These are phyloP conservation scores for Herpetospermum pedunculosum DNA, from an alignment of 306 rosid species.

Conservation along the genomic window DNA sequence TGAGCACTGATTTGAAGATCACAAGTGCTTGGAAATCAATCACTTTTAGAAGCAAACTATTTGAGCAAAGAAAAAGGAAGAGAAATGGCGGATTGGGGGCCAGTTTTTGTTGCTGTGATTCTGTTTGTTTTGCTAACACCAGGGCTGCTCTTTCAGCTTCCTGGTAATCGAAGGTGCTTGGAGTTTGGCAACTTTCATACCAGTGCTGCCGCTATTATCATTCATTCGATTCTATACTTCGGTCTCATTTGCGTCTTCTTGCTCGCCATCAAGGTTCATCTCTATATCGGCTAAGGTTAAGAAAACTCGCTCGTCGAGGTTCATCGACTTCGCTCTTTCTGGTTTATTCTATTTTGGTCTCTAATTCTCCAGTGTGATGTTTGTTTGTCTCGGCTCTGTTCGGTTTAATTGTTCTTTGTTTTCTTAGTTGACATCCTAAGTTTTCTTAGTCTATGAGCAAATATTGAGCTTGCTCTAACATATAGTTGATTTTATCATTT, in stretches of 20 bases:
- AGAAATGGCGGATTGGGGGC: conserved; percentile 70
- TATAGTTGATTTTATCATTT: too few species aligned
- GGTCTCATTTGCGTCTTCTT: conserved; percentile 55
- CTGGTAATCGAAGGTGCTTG: conserved; percentile 51
- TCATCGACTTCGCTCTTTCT: too few species aligned
- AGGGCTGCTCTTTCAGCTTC: conserved; percentile 67
- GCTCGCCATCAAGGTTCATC: conserved; percentile 54
- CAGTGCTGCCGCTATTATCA: conserved; percentile 59
- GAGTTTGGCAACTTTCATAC: conserved; percentile 84
- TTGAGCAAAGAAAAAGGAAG: neutral
- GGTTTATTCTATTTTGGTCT: too few species aligned
- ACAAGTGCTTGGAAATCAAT: neutral
- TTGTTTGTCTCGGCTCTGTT: neutral
- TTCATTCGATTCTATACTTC: conserved; percentile 76
- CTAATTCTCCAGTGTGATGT: neutral
- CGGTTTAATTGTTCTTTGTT: neutral
- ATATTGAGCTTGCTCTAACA: neutral
- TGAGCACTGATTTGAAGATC: neutral
- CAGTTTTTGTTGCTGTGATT: conserved; percentile 62
- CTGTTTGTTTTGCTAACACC: conserved; percentile 65
- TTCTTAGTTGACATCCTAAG: neutral
- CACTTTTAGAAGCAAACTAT: neutral
- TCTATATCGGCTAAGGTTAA: conserved; percentile 28
- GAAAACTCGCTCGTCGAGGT: neutral
- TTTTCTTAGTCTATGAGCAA: neutral